Evolutionary conservation across 108 stramenopile species (phyloP).

Genomic region (Cyclotella kingstonii): DNA sequence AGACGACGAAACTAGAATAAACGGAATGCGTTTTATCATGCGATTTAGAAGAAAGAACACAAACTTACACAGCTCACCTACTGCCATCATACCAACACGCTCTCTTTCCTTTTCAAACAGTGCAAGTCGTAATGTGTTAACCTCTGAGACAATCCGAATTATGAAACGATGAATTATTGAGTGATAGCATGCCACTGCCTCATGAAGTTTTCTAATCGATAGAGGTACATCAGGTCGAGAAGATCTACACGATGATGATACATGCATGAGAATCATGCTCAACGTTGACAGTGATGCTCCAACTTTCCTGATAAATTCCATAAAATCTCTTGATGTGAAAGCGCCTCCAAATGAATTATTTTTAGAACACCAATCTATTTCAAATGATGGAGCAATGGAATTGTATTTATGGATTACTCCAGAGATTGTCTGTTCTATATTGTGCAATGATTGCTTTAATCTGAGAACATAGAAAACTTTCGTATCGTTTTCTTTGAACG

Average conservation of each 20-base stretch:
- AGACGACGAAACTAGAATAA: constrained; percentile 30
- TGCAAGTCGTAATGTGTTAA: constrained; percentile 30
- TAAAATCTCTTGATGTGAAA: constrained; percentile 12
- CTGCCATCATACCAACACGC: constrained; percentile 59
- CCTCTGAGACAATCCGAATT: constrained; percentile 26
- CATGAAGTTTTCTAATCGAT: constrained; percentile 24
- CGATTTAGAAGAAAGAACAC: background rate
- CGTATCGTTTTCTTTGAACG: background rate
- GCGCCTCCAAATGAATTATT: constrained; percentile 1
- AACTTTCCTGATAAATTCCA: constrained; percentile 1
- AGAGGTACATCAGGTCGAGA: constrained; percentile 36
- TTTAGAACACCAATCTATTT: constrained; percentile 8
- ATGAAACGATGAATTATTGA: constrained; percentile 16
- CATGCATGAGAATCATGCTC: constrained; percentile 29
- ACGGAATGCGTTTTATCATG: too few relatives aligned
- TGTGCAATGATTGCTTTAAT: constrained; percentile 12
- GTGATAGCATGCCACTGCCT: constrained; percentile 33
- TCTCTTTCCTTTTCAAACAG: constrained; percentile 69
- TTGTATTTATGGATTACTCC: constrained; percentile 2
- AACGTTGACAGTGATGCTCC: constrained; percentile 46
- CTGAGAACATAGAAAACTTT: constrained; percentile 12
- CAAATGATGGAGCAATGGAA: constrained; percentile 11
- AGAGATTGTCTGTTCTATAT: background rate
- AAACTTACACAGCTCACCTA: constrained; percentile 17
- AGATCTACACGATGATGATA: constrained; percentile 30